Conservation (phyloP, 78 protist species). For the Dictyostelium firmibasis region DNA sequence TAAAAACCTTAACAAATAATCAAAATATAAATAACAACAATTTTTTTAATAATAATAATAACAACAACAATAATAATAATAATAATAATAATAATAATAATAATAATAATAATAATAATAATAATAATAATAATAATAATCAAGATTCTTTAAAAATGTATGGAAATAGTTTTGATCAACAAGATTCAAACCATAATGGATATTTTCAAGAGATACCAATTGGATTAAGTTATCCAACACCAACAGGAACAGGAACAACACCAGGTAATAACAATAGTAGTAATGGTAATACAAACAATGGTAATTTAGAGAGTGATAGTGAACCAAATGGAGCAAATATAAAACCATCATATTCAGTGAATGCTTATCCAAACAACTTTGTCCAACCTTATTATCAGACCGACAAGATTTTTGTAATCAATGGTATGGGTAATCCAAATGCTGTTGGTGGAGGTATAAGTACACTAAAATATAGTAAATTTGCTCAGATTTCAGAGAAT, state of each 20-base stretch:
- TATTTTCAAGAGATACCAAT: slow-evolving; percentile 7
- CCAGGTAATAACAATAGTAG: not conserved
- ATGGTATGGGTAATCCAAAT: not conserved
- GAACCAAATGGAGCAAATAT: slow-evolving; percentile 10
- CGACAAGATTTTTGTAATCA: not conserved
- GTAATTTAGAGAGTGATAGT: not conserved
- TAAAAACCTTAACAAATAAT: not conserved
- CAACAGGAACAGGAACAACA: not conserved
- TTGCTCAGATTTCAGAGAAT: not conserved
- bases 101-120: not conserved
- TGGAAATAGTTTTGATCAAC: not conserved
- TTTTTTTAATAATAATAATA: not conserved
- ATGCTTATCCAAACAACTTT: not conserved
- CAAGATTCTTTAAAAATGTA: not conserved
- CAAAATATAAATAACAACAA: not conserved
- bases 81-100: not conserved
- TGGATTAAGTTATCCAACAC: not conserved
- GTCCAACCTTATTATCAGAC: not conserved
- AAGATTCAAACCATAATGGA: slow-evolving; percentile 18
- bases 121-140: not conserved
- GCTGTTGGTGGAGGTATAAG: not conserved
- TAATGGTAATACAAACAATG: not conserved
- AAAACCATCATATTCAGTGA: not conserved
- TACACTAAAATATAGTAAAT: not conserved
- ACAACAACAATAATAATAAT: not conserved